Percentiles rank a stretch among this genome's conserved stretches.
Conservation (phyloP, 1,284 basidiomycete species). For the Leccinum variabile region DNA sequence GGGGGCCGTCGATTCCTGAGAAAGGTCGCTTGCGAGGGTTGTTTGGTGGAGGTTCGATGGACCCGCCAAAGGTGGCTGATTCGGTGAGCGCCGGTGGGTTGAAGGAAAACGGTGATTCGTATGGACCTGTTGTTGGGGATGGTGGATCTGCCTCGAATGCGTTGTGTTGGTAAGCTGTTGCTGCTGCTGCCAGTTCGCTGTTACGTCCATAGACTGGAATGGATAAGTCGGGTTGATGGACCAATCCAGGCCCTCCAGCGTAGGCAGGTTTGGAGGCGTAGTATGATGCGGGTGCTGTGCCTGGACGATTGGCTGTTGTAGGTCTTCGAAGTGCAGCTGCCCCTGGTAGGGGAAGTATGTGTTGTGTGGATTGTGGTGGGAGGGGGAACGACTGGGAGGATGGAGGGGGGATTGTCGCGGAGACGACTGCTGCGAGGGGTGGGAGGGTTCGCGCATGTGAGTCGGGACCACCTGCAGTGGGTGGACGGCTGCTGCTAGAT, state of each 20-base stretch:
- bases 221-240: constrained; percentile 45
- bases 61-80: constrained; percentile 29
- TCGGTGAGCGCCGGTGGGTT: constrained; percentile 62
- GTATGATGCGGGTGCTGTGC: constrained; percentile 62
- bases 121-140: constrained; percentile 31
- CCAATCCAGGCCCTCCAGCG: constrained; percentile 53
- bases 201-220: constrained; percentile 41
- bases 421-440: constrained; percentile 71
- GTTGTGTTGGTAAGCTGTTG: constrained; percentile 31
- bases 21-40: constrained; percentile 67
- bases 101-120: constrained; percentile 77
- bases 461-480: constrained; percentile 39
- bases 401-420: constrained; percentile 55
- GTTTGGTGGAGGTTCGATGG: constrained; percentile 34
- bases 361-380: constrained; percentile 41
- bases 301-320: constrained; percentile 53
- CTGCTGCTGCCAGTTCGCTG: constrained; percentile 35
- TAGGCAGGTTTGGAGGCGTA: constrained; percentile 47
- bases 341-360: constrained; percentile 48
- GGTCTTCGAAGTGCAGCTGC: constrained; percentile 41
- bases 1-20: constrained; percentile 53
- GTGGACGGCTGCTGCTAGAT: constrained; percentile 49
- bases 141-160: constrained; percentile 36
- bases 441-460: constrained; percentile 57
- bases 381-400: constrained; percentile 36